Evolutionary conservation across 352 stramenopile species (phyloP).

Genomic region (Phytophthora vignae): DNA sequence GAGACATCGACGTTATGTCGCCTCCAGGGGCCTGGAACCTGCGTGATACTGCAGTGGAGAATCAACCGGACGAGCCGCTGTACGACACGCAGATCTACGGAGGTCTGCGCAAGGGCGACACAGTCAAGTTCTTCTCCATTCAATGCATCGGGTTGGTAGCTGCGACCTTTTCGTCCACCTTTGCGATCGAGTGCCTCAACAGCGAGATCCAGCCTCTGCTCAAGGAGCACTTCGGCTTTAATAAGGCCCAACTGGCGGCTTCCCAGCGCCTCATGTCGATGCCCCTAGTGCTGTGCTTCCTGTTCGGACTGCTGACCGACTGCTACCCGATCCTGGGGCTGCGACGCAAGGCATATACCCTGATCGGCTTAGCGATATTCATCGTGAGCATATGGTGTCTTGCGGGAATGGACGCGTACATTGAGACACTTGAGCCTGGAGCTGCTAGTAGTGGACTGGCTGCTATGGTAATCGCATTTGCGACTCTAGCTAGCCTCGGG

Average conservation of each 20-base stretch:
- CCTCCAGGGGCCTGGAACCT: background rate
- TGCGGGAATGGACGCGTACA: slow-evolving; percentile 32
- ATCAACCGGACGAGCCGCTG: slow-evolving; percentile 36
- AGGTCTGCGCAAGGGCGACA: slow-evolving; percentile 48
- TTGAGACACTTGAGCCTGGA: slow-evolving; percentile 17
- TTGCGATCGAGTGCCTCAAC: slow-evolving; percentile 41
- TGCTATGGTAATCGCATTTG: slow-evolving; percentile 30
- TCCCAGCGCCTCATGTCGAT: slow-evolving; percentile 56
- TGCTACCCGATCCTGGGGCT: slow-evolving; percentile 82
- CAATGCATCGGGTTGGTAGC: slow-evolving; percentile 47
- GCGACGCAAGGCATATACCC: slow-evolving; percentile 80
- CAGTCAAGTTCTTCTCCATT: slow-evolving; percentile 48
- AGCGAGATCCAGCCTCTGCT: slow-evolving; percentile 39
- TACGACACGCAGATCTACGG: slow-evolving; percentile 69
- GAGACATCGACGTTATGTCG: background rate
- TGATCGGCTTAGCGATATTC: slow-evolving; percentile 52
- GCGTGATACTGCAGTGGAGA: slow-evolving; percentile 14
- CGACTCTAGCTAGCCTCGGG: slow-evolving; percentile 32
- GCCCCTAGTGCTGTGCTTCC: slow-evolving; percentile 75
- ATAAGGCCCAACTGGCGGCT: slow-evolving; percentile 19
- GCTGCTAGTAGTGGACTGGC: slow-evolving; percentile 23
- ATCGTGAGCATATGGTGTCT: slow-evolving; percentile 41
- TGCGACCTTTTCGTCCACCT: slow-evolving; percentile 49
- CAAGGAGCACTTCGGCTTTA: slow-evolving; percentile 38
- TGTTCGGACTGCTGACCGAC: slow-evolving; percentile 82